Base-by-base conservation (phyloP, 306 rosid genomes). In the Ammopiptanthus mongolicus region DNA sequence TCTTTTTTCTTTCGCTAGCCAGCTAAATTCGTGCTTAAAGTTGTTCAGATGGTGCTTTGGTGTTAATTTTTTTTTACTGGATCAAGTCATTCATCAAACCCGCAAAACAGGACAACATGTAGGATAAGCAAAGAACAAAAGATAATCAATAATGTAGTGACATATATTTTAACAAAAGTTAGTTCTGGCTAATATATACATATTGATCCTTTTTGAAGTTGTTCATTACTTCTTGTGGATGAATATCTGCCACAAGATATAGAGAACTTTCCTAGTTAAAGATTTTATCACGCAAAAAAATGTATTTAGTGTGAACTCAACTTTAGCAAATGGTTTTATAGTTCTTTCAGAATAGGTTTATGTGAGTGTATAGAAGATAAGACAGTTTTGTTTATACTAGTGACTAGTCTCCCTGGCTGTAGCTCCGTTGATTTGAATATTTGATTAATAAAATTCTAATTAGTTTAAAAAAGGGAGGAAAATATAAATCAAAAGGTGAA, bases 1-100 rank as follows among this genome's bases (percentile, higher is more conserved):
- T 65, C n/a, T 29, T n/a, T 41, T 8, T 25, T 34, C 52, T 62
- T 53, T 17, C 7, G 33, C 52, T 55, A 25, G 46, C 61, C n/a
- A 58, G 37, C 71, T 68, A 39, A 69, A 29, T 21, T 74, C 36
- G 53, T 79, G 41, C 37, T 29, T 41, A 13, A 65, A 59, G 74
- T 44, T 36, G 33, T 55, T 33, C 14, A 52, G 9, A 17, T 66
- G 63, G 23, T 47, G 13, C 25, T 18, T 53, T 44, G 48, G 73
- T 51, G 73, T 60, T 69, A 82, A 70, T 25, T 0, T 46, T 39
- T 46, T 76, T 44, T 31, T 19, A 19, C 6, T 65, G 62, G 67
- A 63, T 14, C 36, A 56, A 53, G 59, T 65, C 62, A 79, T 79
- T 65, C 71, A 37, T 34, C 36, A 50, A 74, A 50, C 76, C 77